Conservation (phyloP, 495 filamentous ascomycete species). For the Cenococcum geophilum region DNA sequence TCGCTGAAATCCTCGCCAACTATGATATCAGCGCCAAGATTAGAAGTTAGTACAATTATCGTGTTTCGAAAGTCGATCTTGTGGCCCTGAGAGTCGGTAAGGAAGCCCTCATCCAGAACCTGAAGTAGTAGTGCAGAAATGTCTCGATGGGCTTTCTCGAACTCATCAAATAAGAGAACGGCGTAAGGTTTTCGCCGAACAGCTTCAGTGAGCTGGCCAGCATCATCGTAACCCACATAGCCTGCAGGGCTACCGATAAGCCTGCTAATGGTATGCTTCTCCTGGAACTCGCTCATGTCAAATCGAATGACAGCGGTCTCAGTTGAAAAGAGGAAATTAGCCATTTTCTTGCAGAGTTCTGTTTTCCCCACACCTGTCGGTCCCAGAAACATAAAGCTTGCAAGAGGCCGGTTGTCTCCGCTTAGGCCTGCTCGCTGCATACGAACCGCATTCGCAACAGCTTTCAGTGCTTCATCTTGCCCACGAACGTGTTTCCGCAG, state of each 20-base stretch:
- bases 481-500: conserved; percentile 79
- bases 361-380: conserved; percentile 97
- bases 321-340: conserved; percentile 85
- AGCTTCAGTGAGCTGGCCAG: conserved; percentile 92
- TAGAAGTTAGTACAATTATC: conserved; percentile 91
- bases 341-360: conserved; percentile 94
- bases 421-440: conserved; percentile 90
- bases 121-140: conserved; percentile 92
- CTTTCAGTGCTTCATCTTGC: conserved; percentile 86
- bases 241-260: conserved; percentile 90
- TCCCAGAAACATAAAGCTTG: conserved; percentile 95
- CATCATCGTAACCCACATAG: conserved; percentile 95
- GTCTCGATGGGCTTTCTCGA: conserved; percentile 94
- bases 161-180: conserved; percentile 91
- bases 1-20: conserved; percentile 54
- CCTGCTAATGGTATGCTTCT: conserved; percentile 91
- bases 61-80: conserved; percentile 95
- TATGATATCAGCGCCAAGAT: conserved; percentile 74
- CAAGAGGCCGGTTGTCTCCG: conserved; percentile 83
- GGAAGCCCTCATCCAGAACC: conserved; percentile 92
- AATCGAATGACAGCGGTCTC: conserved; percentile 86
- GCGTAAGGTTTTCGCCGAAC: conserved; percentile 94
- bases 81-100: conserved; percentile 92
- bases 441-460: conserved; percentile 86
- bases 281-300: conserved; percentile 97